These are phyloP conservation scores for Myxozyma neotropica DNA, from an alignment of 805 yeast genomes.

Conservation along the genomic window DNA sequence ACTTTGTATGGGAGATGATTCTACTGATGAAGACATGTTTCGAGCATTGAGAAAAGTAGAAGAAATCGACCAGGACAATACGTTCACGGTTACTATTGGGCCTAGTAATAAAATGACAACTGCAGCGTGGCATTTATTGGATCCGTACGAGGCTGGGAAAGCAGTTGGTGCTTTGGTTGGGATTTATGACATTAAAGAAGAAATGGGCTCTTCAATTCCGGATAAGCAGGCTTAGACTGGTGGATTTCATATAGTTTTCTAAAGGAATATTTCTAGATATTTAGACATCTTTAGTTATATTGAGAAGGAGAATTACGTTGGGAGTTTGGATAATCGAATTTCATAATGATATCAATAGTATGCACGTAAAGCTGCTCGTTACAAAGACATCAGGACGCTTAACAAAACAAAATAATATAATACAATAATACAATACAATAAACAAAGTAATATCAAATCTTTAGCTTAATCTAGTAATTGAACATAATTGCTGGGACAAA, in stretches of 20 bases:
- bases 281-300: too few species aligned
- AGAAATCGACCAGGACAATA: constrained; percentile 37
- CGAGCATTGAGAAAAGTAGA: constrained; percentile 69
- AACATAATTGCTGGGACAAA: constrained; percentile 93
- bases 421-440: neutral
- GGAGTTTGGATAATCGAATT: too few species aligned
- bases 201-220: constrained; percentile 18
- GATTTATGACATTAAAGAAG: constrained; percentile 54
- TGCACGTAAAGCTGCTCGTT: too few species aligned
- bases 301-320: too few species aligned
- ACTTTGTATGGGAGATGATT: constrained; percentile 91
- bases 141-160: constrained; percentile 82
- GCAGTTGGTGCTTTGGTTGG: constrained; percentile 80
- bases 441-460: neutral
- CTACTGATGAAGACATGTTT: constrained; percentile 98
- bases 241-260: too few species aligned
- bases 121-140: constrained; percentile 82
- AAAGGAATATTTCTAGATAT: too few species aligned
- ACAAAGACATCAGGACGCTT: too few species aligned
- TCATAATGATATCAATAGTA: too few species aligned
- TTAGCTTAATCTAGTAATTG: constrained; percentile 19
- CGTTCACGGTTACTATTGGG: constrained; percentile 83
- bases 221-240: too few species aligned
- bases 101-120: constrained; percentile 85
- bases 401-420: neutral